Base-by-base conservation (phyloP, 352 stramenopile species). In the Saprolegnia parasitica region DNA sequence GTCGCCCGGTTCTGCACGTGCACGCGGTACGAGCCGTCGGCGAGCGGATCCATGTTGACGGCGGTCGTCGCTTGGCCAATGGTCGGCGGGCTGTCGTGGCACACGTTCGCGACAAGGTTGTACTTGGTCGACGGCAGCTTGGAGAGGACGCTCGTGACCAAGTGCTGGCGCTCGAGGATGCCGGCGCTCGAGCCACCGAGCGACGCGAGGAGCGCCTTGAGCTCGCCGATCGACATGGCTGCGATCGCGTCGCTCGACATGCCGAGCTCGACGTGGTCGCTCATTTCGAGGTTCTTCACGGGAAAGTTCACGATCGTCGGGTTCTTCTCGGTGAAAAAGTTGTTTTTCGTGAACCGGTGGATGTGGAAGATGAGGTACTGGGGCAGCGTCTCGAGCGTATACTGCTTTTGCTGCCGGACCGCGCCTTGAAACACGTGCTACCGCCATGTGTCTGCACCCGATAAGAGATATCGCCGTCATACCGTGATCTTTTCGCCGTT, bases 271-370 rank as follows among this genome's bases (percentile, higher is more conserved):
- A 96, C 60, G 72, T 96, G 97, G 56, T 97, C 87, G 10, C 79
- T 86, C 49, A 99, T 78, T 77, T 99, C 97, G 21, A 99, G 81
- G 77, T 99, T 99, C 76, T 98, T 98, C 35, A 99, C 92, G 5
- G 97, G 97, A 71, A 99, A 99, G 39, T 97, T 97, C 9, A 99
- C 97, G 80, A 99, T 99, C 11, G 97, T 99, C 29, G 96, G 96
- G 76, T 99, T 99, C 80, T 99, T 99, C 82, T 99, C 98, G 0
- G 91, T 84, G 65, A 96, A 98, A 72, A 99, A 99, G 57, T 97
- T 95, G 81, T 99, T 99, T 24, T 89, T 90, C 39, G 93, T 98
- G 75, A 99, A 99, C 18, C 98, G 89, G 73, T 93, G 96, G 40
- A 99, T 82, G 74, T 99, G 93, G 65, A 99, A 90, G 45, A 99